These are phyloP conservation scores for Moesziomyces aphidis DNA, from an alignment of 1,284 basidiomycete genomes.

Conservation along the genomic window DNA sequence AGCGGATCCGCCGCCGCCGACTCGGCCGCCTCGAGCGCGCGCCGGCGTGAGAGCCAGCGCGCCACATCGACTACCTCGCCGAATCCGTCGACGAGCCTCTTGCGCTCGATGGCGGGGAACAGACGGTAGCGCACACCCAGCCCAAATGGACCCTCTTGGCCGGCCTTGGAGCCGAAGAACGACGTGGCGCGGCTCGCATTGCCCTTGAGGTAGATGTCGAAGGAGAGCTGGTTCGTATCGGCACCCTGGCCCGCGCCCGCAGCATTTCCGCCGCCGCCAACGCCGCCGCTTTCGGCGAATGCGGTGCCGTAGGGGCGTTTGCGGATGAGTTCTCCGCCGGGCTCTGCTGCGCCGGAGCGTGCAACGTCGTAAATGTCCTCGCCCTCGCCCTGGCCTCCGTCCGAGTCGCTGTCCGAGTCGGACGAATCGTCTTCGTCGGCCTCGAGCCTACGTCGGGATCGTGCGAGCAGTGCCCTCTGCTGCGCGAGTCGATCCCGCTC, in stretches of 20 bases:
- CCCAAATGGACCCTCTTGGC: conserved; percentile 69
- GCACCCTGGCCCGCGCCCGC: conserved; percentile 70
- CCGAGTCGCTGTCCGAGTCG: conserved; percentile 70
- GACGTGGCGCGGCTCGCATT: conserved; percentile 80
- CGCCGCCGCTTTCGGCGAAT: conserved; percentile 44
- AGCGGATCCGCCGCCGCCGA: conserved; percentile 16
- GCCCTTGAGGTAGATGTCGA: conserved; percentile 97
- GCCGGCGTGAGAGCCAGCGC: conserved; percentile 72
- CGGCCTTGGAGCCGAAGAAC: conserved; percentile 76
- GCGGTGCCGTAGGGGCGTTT: conserved; percentile 35
- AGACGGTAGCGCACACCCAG: conserved; percentile 86
- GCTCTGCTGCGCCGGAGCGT: conserved; percentile 1
- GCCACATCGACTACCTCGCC: conserved; percentile 88
- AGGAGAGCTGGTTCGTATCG: conserved; percentile 79
- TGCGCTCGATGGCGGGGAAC: conserved; percentile 96
- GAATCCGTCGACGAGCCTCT: conserved; percentile 90
- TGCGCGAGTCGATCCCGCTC: conserved; percentile 88
- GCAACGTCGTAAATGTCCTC: conserved; percentile 68
- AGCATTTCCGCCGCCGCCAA: conserved; percentile 71
- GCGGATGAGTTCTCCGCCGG: conserved; percentile 7
- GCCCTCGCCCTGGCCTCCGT: conserved; percentile 75
- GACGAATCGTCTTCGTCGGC: conserved; percentile 72
- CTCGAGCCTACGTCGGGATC: conserved; percentile 88
- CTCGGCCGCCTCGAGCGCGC: conserved; percentile 52
- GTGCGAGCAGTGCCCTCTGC: conserved; percentile 80